Conservation (phyloP, 2,329 filamentous ascomycete species). For the Xylariaceae sp. region DNA sequence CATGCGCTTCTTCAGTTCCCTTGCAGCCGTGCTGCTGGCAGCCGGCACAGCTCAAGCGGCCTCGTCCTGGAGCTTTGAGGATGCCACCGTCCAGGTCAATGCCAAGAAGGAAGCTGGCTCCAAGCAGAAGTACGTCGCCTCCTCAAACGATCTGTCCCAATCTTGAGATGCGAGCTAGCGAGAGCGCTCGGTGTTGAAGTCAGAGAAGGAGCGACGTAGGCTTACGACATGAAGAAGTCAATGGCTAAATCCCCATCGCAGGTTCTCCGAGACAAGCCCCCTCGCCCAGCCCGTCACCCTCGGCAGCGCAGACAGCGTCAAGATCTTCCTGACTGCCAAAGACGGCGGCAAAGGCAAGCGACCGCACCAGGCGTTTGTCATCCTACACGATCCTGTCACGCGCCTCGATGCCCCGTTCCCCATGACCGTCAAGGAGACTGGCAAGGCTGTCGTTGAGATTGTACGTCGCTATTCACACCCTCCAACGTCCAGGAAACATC, state of each 20-base stretch:
- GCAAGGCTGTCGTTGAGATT: slow-evolving; percentile 80
- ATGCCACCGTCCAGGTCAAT: slow-evolving; percentile 63
- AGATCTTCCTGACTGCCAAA: slow-evolving; percentile 75
- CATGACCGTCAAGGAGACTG: slow-evolving; percentile 77
- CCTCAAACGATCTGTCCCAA: neutral
- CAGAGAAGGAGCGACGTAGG: no score
- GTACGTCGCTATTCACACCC: slow-evolving; percentile 52
- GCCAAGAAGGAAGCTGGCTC: slow-evolving; percentile 59
- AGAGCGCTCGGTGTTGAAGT: neutral
- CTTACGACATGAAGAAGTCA: no score
- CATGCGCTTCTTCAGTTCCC: slow-evolving; percentile 41
- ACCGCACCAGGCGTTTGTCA: slow-evolving; percentile 90
- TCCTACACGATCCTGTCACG: slow-evolving; percentile 68
- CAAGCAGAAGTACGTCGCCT: slow-evolving; percentile 61
- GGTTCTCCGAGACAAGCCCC: slow-evolving; percentile 56
- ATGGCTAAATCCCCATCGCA: slow-evolving; percentile 28
- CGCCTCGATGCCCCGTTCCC: slow-evolving; percentile 86
- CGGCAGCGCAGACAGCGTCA: slow-evolving; percentile 67
- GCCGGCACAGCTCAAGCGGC: slow-evolving; percentile 49
- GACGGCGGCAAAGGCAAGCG: slow-evolving; percentile 75
- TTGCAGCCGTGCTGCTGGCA: slow-evolving; percentile 44
- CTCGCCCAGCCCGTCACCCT: slow-evolving; percentile 63
- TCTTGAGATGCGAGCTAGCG: no score
- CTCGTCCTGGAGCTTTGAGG: slow-evolving; percentile 68
- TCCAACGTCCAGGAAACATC: slow-evolving; percentile 59